These are phyloP conservation scores for Eruca vesicaria DNA, from an alignment of 441 rosid genomes.

Conservation along the genomic window DNA sequence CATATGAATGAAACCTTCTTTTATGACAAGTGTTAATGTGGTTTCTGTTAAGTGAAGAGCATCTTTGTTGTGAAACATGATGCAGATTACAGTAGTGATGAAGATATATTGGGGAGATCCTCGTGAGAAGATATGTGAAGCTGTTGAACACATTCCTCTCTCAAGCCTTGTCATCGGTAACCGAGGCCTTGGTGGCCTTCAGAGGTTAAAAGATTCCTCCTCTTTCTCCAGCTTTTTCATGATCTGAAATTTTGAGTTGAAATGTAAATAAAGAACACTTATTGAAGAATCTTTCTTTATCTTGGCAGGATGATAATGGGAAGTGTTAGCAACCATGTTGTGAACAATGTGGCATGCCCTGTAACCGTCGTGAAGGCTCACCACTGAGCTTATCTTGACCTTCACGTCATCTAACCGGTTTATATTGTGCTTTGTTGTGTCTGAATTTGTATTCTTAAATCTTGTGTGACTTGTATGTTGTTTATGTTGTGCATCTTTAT, in stretches of 20 bases:
- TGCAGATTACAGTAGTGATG: slow-evolving; percentile 62
- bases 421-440: slow-evolving; percentile 1
- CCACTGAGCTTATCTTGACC: slow-evolving; percentile 11
- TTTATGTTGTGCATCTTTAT: not conserved
- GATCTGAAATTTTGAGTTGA: not conserved
- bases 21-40: not conserved
- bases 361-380: slow-evolving; percentile 77
- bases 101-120: slow-evolving; percentile 93
- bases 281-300: not conserved
- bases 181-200: slow-evolving; percentile 88
- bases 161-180: slow-evolving; percentile 79
- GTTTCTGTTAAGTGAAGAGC: not conserved
- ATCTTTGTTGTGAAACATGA: slow-evolving; percentile 3
- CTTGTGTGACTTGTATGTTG: slow-evolving; percentile 12
- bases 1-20: not conserved
- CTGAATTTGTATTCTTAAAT: not conserved
- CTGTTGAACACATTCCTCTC: slow-evolving; percentile 72
- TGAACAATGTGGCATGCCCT: slow-evolving; percentile 73
- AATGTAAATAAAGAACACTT: not conserved
- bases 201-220: slow-evolving; percentile 47
- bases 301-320: slow-evolving; percentile 72
- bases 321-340: slow-evolving; percentile 91
- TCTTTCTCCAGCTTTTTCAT: not conserved
- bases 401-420: not conserved
- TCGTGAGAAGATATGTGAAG: slow-evolving; percentile 85